Evolutionary conservation across 352 stramenopile species (phyloP), one percentile per base, ranked within the genome.

Genomic region (Pythium oligandrum): DNA sequence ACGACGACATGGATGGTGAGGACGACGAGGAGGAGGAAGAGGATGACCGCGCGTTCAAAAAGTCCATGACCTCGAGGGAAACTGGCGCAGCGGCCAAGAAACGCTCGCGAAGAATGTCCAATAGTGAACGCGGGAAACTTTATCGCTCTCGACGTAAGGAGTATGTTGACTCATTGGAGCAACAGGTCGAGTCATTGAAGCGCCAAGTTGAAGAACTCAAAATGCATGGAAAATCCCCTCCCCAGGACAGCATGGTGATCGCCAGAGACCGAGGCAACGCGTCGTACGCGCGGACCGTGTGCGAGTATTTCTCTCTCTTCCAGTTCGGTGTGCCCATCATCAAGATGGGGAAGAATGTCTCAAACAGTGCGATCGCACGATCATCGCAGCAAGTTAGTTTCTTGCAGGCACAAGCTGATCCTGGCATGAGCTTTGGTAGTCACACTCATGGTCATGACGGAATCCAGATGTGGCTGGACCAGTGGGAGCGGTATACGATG

Each of bases 111-210:
- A 46, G 57, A 32, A 83, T 86, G 75, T 71, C 55, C 52, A 86
- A 83, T 52, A 87, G 76, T 52, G 76, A 87, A 50, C 73, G 76
- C 3, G 71, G 72, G 17, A 88, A 88, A 57, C 78, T 83, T 26
- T 86, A 88, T 55, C 74, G 77, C 39, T 70, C 63, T 34, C 64
- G 68, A 45, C 65, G 74, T 33, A 82, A 84, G 50, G 53, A 66
- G 45, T 86, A 84, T 59, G 57, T 71, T 5, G 59, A 61, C 35
- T 48, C 70, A 4, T 53, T 88, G 7, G 47, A 71, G 9, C 31
- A 54, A 0, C 48, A 54, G 4, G 73, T 90, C 26, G 57, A 61
- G 43, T 51, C 69, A 4, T 66, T 90, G 17, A 73, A 70, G 26
- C 65, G 71, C 39, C 64, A 88, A 58, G 70, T 88, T 48, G 61